Base-by-base conservation (phyloP, 1,284 basidiomycete genomes). In the Cutaneotrichosporon dermatis region DNA sequence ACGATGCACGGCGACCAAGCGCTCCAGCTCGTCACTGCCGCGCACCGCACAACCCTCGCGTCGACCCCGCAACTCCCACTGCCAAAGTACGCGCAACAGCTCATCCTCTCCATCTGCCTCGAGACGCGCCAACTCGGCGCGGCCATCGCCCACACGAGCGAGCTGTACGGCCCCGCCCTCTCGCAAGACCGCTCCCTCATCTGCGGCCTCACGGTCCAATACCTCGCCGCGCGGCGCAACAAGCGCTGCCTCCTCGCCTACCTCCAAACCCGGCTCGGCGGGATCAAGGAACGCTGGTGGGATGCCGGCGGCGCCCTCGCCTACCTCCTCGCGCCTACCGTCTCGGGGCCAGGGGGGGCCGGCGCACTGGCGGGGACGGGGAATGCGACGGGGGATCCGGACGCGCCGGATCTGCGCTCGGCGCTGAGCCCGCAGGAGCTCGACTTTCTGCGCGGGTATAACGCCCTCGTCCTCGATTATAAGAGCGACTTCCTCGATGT, bases 221-320 rank as follows among this genome's bases (percentile, higher is more conserved):
- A 96, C 75, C 88, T 93, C 7, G 85, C 90, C 34, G 88, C 94
- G 62, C 82, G 87, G 49, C 85, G 92, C 65, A 96, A 97, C 82
- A 95, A 96, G 76, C 88, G 95, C 12, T 92, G 91, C 73, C 82
- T 98, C 6, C 84, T 97, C 41, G 92, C 92, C 1, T 99, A 98
- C 79, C 90, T 97, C 74, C 80, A 84, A 36, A 88, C 90, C 73
- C 85, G 95, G 37, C 78, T 92, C 45, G 88, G 91, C 69, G 86
- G 86, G 59, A 84, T 98, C 57, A 84, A 87, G 66, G 86, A 89
- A 69, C 83, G 90, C 78, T 95, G 91, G 78, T 97, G 94, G 93
- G 80, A 85, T n/a, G 84, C 86, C 11, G 92, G 92, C n/a, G 93
- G 90, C n/a, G 88, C 90, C 2, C 79, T 96, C 2, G 88, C 90